These are phyloP conservation scores for Astragalus glycyphyllos DNA, from an alignment of 306 rosid genomes.

Conservation along the genomic window DNA sequence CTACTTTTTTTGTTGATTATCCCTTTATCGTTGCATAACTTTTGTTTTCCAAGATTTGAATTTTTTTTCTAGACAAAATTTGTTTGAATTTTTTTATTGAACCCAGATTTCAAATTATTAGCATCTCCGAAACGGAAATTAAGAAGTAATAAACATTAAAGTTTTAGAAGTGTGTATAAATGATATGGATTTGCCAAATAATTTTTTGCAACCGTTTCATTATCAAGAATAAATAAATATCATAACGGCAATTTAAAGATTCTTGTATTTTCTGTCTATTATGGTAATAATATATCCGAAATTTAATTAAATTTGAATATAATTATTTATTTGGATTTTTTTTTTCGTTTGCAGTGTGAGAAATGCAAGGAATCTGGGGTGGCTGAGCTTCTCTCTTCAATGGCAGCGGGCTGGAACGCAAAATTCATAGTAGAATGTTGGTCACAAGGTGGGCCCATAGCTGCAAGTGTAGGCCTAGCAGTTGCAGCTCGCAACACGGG, in stretches of 20 bases:
- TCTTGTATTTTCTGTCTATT: not conserved
- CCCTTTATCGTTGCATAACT: too few species aligned
- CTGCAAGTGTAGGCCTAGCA: conserved; percentile 75
- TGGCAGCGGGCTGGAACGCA: conserved; percentile 92
- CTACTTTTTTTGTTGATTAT: not conserved
- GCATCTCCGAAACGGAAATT: not conserved
- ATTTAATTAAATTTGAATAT: not conserved
- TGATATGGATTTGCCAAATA: too few species aligned
- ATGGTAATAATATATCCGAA: not conserved
- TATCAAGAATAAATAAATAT: not conserved
- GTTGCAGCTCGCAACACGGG: conserved; percentile 78
- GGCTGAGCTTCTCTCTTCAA: conserved; percentile 79
- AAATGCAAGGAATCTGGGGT: conserved; percentile 69
- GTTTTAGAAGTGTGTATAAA: not conserved
- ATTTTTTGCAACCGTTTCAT: not conserved
- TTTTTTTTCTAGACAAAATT: too few species aligned
- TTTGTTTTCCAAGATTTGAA: not conserved
- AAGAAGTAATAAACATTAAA: not conserved
- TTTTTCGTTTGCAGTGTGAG: conserved; percentile 54
- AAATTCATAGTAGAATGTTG: conserved; percentile 74
- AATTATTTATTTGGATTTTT: not conserved
- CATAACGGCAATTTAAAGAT: not conserved
- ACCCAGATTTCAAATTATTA: too few species aligned
- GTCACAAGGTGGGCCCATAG: conserved; percentile 55
- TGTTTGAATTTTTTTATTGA: too few species aligned